Percentiles rank a stretch among this genome's conserved stretches.
These are phyloP conservation scores for Tubosaeta sp. DNA, from an alignment of 768 basidiomycete genomes.

Conservation along the genomic window DNA sequence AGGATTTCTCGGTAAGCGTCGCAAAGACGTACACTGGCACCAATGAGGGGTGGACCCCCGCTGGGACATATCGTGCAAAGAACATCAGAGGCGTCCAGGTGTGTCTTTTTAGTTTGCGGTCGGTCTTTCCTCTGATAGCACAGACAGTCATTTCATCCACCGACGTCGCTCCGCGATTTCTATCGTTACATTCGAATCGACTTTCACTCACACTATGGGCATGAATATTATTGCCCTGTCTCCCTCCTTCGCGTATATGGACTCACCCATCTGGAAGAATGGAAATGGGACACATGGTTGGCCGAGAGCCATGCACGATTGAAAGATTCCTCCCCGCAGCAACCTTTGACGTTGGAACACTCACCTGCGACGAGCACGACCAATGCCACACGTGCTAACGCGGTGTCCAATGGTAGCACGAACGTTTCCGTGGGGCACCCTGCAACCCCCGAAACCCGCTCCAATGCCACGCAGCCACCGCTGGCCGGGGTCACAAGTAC, in stretches of 20 bases:
- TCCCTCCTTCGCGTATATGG: slow-evolving; percentile 92
- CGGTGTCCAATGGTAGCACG: neutral
- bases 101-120: slow-evolving; percentile 17
- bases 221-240: slow-evolving; percentile 94
- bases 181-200: slow-evolving; percentile 94
- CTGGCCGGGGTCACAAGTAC: neutral
- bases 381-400: neutral
- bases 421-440: slow-evolving; percentile 5
- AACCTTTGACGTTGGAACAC: slow-evolving; percentile 22
- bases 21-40: slow-evolving; percentile 74
- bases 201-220: slow-evolving; percentile 89
- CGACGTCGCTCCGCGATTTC: slow-evolving; percentile 70
- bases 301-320: slow-evolving; percentile 54
- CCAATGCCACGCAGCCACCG: neutral
- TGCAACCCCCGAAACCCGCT: neutral
- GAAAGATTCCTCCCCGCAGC: slow-evolving; percentile 27
- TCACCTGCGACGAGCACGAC: neutral
- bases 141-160: slow-evolving; percentile 70
- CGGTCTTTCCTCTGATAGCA: neutral
- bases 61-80: slow-evolving; percentile 80
- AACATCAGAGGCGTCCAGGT: slow-evolving; percentile 92
- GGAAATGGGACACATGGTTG: slow-evolving; percentile 89
- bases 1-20: slow-evolving; percentile 83
- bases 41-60: slow-evolving; percentile 61
- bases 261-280: slow-evolving; percentile 92